Percentiles rank a stretch among this genome's conserved stretches.
Conservation (phyloP, 371 early-diverging fungal genomes). For the Mucor mucedo region DNA sequence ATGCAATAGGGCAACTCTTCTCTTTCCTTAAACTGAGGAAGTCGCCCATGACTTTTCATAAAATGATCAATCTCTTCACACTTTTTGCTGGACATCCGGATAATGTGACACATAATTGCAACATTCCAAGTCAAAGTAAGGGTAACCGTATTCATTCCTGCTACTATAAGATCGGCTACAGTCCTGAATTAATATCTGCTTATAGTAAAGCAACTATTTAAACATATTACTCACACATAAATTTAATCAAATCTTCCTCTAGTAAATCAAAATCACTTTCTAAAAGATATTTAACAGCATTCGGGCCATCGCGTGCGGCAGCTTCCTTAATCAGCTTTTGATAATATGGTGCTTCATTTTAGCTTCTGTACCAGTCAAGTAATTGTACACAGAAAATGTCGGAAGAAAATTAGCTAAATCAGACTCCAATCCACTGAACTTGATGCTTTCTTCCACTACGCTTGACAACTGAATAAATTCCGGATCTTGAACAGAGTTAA, state of each 20-base stretch:
- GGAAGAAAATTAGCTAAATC: slow-evolving; percentile 18
- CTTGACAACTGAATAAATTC: not conserved
- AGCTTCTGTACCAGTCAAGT: not conserved
- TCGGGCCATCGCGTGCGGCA: not conserved
- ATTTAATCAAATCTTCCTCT: slow-evolving; percentile 3
- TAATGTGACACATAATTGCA: slow-evolving; percentile 10
- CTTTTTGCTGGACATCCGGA: slow-evolving; percentile 13
- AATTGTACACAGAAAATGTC: not conserved
- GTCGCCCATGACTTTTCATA: slow-evolving; percentile 5
- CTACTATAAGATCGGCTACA: slow-evolving; percentile 16
- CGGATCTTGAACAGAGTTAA: slow-evolving; percentile 15
- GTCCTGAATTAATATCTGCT: not conserved
- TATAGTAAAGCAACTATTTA: not conserved
- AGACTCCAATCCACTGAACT: slow-evolving; percentile 2
- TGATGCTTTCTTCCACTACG: not conserved
- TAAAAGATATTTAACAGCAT: slow-evolving; percentile 8
- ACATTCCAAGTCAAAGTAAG: slow-evolving; percentile 13
- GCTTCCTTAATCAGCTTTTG: slow-evolving; percentile 5
- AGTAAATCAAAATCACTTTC: not conserved
- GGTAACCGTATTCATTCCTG: slow-evolving; percentile 17
- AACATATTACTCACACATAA: not conserved
- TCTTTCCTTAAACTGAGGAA: slow-evolving; percentile 25
- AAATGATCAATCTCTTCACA: slow-evolving; percentile 13
- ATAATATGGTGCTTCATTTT: not conserved
- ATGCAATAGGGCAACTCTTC: slow-evolving; percentile 10